Evolutionary conservation across 768 basidiomycete species (phyloP), one percentile per base, ranked within the genome.

Genomic region (Dacryopinax primogenitus): DNA sequence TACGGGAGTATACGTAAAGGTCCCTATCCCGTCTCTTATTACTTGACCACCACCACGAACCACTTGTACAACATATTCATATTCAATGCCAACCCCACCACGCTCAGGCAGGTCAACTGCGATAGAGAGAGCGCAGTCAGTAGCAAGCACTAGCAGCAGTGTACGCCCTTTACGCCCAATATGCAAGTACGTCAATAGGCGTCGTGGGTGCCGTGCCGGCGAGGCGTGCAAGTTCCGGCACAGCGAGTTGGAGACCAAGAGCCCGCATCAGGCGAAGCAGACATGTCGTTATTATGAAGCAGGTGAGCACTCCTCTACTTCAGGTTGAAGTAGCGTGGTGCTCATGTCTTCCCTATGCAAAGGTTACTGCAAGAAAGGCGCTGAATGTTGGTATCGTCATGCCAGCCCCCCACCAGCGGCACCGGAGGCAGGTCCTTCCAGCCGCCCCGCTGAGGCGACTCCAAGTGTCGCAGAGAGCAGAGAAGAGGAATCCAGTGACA

Each of bases 211-310:
- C 75, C 87, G 83, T 67, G 80, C 83, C 6, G 85, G 83, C 35
- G 74, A 82, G 63, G 73, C 74, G 4, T 92, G 89, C 83, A 90
- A 87, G 77, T 92, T 90, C 73, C 77, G 87, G 12, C 89, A 92
- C 67, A 83, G 81, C 58, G 76, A 79, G 28, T 72, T 71, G 3
- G 69, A 77, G 69, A 73, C 79, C 73, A 70, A 73, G 72, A 86
- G 87, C 1, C 86, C 85, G 1, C 87, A 83, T 70, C 89, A 91
- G 76, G 78, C 83, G 74, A 75, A 79, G 34, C 90, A 91, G 78
- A 76, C 77, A 33, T 91, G 90, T 77, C 79, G 72, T 65, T 88
- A 79, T 75, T 89, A 81, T 65, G 80, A 79, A 3, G 76, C 78
- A 62, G 86, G 86, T 83, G 64, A n/a, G 76, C 69, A 12, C 7